Conservation (phyloP, 257 asterid genomes). For the Cruciata laevipes region DNA sequence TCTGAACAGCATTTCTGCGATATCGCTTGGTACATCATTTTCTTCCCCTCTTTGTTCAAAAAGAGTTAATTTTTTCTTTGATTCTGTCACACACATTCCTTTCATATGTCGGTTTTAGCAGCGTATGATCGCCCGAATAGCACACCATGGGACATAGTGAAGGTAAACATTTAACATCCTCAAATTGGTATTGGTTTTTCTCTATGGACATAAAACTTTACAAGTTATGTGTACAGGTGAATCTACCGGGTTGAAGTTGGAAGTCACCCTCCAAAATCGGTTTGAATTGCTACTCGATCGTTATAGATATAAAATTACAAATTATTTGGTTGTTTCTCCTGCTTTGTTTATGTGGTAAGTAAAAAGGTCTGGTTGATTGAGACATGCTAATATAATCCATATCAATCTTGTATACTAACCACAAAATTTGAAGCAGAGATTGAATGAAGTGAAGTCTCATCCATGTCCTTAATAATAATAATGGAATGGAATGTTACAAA, state of each 20-base stretch:
- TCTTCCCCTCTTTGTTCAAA: background rate
- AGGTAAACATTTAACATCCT: conserved; percentile 31
- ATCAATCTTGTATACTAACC: no score
- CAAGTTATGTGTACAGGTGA: conserved; percentile 38
- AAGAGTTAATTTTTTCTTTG: background rate
- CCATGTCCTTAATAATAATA: no score
- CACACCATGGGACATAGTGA: conserved; percentile 46
- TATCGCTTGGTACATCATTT: background rate
- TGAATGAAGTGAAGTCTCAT: no score
- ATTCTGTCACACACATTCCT: conserved; percentile 39
- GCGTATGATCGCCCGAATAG: conserved; percentile 38
- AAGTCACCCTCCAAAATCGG: conserved; percentile 26
- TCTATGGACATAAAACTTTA: background rate
- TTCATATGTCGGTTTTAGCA: conserved; percentile 69
- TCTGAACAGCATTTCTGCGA: no score
- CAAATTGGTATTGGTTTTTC: background rate
- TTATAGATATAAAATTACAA: no score
- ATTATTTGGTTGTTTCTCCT: no score
- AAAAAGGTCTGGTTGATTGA: no score
- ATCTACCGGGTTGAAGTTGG: conserved; percentile 53
- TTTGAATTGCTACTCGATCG: no score
- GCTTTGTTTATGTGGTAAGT: no score
- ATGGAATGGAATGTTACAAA: no score
- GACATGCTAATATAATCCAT: no score
- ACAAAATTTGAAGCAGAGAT: no score